Evolutionary conservation across 805 yeast species (phyloP).

Genomic region (Metschnikowia cerradonensis): DNA sequence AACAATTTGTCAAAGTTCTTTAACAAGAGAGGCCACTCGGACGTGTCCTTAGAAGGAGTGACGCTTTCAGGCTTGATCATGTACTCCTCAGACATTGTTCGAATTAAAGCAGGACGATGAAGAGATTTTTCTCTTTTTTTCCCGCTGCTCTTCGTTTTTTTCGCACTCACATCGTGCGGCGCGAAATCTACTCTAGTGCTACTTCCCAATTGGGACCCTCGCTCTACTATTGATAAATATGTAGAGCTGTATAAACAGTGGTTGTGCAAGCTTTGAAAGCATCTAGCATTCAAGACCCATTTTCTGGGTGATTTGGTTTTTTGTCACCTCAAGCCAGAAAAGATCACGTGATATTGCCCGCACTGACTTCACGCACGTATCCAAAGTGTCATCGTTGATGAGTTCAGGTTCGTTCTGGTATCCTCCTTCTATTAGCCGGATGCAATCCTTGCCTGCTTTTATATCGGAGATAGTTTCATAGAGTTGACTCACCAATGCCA

Average conservation of each 20-base stretch:
- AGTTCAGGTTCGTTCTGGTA: conserved; percentile 31
- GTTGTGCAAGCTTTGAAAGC: not conserved
- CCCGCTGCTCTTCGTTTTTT: conserved; percentile 11
- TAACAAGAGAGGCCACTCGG: conserved; percentile 92
- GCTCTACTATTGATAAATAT: not conserved
- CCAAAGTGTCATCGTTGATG: conserved; percentile 31
- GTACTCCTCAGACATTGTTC: conserved; percentile 59
- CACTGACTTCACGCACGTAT: conserved; percentile 32
- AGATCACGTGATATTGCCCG: conserved; percentile 37
- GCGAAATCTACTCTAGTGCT: conserved; percentile 11
- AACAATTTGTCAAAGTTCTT: conserved; percentile 91
- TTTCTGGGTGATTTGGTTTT: conserved; percentile 26
- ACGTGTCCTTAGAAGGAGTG: conserved; percentile 76
- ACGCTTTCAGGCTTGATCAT: conserved; percentile 85
- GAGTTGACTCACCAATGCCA: conserved; percentile 47
- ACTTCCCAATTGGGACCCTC: conserved; percentile 6
- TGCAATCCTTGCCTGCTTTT: conserved; percentile 66
- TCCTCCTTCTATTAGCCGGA: conserved; percentile 52
- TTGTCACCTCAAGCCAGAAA: conserved; percentile 39
- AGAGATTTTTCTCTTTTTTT: conserved; percentile 10
- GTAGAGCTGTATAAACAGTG: not conserved
- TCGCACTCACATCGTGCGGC: conserved; percentile 30
- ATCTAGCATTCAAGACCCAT: conserved; percentile 19
- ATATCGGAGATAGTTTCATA: conserved; percentile 63
- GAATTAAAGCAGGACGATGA: conserved; percentile 6